These are phyloP conservation scores for Amborella trichopoda DNA, from an alignment of 164 flowering plant genomes.

Conservation along the genomic window DNA sequence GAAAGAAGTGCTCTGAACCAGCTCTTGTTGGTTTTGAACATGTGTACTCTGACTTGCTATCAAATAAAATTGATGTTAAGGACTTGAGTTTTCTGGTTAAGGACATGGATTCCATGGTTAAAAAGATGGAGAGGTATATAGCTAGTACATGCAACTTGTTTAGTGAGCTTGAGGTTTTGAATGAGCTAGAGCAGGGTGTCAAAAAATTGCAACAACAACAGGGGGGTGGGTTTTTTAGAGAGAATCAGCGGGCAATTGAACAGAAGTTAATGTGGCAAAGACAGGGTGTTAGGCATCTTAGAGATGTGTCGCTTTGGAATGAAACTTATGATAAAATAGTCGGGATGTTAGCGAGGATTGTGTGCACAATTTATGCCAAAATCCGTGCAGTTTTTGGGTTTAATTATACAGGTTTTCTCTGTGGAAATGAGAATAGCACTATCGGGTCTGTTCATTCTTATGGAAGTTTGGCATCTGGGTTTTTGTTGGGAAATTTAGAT, in stretches of 20 bases:
- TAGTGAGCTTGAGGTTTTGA: slow-evolving; percentile 70
- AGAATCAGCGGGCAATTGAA: slow-evolving; percentile 58
- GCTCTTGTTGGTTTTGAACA: slow-evolving; percentile 90
- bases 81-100: slow-evolving; percentile 83
- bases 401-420: no score
- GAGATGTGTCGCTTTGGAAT: slow-evolving; percentile 75
- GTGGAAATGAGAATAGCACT: no score
- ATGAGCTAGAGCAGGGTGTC: slow-evolving; percentile 63
- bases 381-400: slow-evolving; percentile 52
- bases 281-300: slow-evolving; percentile 74
- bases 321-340: slow-evolving; percentile 82
- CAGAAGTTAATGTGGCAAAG: slow-evolving; percentile 83
- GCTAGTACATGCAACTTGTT: slow-evolving; percentile 51
- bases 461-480: no score
- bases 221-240: slow-evolving; percentile 34
- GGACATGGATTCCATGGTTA: slow-evolving; percentile 89
- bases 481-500: no score
- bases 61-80: slow-evolving; percentile 59
- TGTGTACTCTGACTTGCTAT: slow-evolving; percentile 64
- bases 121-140: slow-evolving; percentile 83
- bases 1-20: slow-evolving; percentile 72
- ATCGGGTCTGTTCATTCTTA: no score
- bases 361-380: slow-evolving; percentile 72
- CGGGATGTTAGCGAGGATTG: slow-evolving; percentile 72
- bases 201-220: slow-evolving; percentile 69